These are phyloP conservation scores for Eucalyptus brandiana DNA, from an alignment of 345 rosid genomes.

Conservation along the genomic window DNA sequence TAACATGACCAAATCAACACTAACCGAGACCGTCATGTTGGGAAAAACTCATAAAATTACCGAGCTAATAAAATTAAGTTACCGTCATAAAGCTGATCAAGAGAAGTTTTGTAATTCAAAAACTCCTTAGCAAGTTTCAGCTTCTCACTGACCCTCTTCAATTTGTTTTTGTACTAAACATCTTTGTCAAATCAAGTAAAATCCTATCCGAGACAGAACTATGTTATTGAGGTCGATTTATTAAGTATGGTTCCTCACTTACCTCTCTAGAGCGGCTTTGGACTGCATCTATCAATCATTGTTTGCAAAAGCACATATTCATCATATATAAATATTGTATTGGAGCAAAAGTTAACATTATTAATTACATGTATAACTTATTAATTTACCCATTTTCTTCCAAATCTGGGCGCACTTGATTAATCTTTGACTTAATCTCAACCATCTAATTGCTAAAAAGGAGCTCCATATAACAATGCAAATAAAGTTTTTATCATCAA, in stretches of 20 bases:
- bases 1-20: too few relatives aligned
- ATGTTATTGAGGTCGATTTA: not conserved
- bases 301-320: not conserved
- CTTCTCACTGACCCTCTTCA: not conserved
- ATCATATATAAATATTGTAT: not conserved
- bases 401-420: fast-evolving
- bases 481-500: too few relatives aligned
- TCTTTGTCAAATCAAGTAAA: not conserved
- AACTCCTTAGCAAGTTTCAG: too few relatives aligned
- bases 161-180: not conserved
- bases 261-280: not conserved
- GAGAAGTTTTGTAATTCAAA: not conserved
- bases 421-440: too few relatives aligned
- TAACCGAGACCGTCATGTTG: too few relatives aligned
- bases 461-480: too few relatives aligned
- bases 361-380: not conserved
- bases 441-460: too few relatives aligned
- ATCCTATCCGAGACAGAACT: fast-evolving
- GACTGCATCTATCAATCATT: not conserved
- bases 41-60: not conserved
- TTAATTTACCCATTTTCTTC: too few relatives aligned
- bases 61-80: not conserved
- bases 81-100: fast-evolving
- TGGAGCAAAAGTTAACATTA: too few relatives aligned
- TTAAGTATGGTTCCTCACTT: not conserved